Evolutionary conservation across 441 rosid species (phyloP).

Genomic region (Daphne laureola): DNA sequence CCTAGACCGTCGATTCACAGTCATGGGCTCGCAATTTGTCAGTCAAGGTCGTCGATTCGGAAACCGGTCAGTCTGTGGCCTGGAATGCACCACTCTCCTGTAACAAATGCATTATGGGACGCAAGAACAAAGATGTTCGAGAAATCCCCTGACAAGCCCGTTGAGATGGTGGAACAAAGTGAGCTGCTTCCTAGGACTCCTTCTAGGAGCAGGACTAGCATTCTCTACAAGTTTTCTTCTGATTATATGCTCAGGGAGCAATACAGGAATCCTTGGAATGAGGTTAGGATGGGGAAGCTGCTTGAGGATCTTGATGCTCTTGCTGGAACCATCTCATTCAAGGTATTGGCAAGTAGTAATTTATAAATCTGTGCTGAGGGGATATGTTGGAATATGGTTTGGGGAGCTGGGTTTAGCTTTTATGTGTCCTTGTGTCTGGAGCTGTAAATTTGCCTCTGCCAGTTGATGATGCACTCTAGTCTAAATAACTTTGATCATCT

Average conservation of each 20-base stretch:
- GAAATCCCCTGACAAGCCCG: constrained; percentile 25
- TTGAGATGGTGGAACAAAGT: constrained; percentile 30
- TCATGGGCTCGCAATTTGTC: too few species aligned
- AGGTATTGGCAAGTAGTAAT: constrained; percentile 28
- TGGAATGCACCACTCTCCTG: constrained; percentile 87
- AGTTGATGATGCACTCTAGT: too few species aligned
- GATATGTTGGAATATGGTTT: not conserved
- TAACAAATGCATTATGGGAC: constrained; percentile 82
- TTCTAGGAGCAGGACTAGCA: constrained; percentile 55
- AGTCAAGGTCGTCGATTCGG: too few species aligned
- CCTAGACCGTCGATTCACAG: too few species aligned
- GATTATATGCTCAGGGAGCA: constrained; percentile 74
- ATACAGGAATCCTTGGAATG: constrained; percentile 83
- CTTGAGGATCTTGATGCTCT: constrained; percentile 93
- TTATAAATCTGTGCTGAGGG: not conserved
- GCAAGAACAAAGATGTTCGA: constrained; percentile 64
- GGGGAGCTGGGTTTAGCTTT: not conserved
- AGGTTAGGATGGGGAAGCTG: constrained; percentile 72
- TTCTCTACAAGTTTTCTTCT: constrained; percentile 60
- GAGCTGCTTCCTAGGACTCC: constrained; percentile 46
- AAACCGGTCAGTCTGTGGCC: constrained; percentile 89
- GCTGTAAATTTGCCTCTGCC: not conserved
- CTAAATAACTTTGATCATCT: too few species aligned
- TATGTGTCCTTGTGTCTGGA: too few species aligned
- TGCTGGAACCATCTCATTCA: constrained; percentile 77